phyloP scores from a whole-genome alignment of 176 grass and related monocot genomes.

The Melocanna baccifera region DNA sequence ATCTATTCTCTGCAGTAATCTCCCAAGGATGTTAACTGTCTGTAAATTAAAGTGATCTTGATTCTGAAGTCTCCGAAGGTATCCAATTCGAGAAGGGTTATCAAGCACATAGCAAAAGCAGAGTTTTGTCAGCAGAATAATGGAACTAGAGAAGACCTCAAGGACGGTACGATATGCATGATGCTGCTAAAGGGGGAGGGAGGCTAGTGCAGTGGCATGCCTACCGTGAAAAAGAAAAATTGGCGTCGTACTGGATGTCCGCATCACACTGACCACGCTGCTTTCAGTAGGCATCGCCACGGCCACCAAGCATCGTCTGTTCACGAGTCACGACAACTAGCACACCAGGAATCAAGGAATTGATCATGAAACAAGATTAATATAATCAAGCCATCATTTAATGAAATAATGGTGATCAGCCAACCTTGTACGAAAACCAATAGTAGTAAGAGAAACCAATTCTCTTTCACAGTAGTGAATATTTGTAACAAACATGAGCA shows the following conservation, averaged over 20 bases:
- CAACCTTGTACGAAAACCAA: constrained; percentile 18
- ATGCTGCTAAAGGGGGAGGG: constrained; percentile 20
- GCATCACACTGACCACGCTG: neutral
- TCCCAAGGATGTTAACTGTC: neutral
- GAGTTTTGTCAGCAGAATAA: neutral
- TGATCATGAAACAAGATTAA: neutral
- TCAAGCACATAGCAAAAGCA: neutral
- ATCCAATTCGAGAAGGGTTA: constrained; percentile 15
- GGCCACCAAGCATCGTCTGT: neutral
- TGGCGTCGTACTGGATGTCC: neutral
- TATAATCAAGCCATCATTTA: neutral
- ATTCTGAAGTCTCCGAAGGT: constrained; percentile 12
- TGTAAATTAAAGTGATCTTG: neutral
- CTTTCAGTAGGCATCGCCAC: constrained; percentile 24
- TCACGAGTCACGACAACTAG: constrained; percentile 16
- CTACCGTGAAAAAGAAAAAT: constrained; percentile 31
- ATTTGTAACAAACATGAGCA: constrained; percentile 21
- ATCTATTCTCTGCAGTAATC: neutral
- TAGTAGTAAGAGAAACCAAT: neutral
- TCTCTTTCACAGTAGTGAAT: neutral
- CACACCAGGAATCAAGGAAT: neutral
- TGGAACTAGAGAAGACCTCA: neutral
- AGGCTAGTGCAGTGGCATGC: constrained; percentile 15
- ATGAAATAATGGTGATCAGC: neutral
- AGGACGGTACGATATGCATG: neutral